Evolutionary conservation across 2,329 filamentous ascomycete genomes (phyloP).

Genomic region (Calonectria ilicicola): DNA sequence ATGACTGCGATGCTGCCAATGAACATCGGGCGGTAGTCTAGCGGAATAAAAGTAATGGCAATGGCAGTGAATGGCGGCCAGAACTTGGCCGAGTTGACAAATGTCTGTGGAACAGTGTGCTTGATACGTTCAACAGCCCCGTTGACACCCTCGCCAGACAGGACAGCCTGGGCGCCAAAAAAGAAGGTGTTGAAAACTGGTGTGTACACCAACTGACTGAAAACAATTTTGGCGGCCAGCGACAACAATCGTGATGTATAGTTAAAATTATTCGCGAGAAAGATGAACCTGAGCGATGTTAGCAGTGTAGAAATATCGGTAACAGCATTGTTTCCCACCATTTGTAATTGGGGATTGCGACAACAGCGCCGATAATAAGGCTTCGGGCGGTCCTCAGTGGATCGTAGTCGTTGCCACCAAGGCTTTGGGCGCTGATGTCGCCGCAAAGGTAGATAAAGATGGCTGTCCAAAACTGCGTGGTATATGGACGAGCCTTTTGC

Average conservation of each 20-base stretch:
- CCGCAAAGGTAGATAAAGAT: constrained; percentile 83
- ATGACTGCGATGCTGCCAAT: constrained; percentile 83
- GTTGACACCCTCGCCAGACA: constrained; percentile 73
- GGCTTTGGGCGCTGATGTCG: constrained; percentile 81
- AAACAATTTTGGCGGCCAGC: constrained; percentile 79
- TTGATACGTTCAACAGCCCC: constrained; percentile 79
- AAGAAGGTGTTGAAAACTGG: constrained; percentile 88
- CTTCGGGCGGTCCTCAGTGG: constrained; percentile 76
- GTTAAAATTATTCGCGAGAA: constrained; percentile 85
- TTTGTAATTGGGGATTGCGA: constrained; percentile 82
- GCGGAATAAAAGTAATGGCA: constrained; percentile 84
- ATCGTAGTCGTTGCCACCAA: constrained; percentile 74
- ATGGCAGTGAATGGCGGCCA: constrained; percentile 92
- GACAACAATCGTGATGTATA: constrained; percentile 79
- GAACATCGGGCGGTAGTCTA: constrained; percentile 85
- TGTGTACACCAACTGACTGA: constrained; percentile 86
- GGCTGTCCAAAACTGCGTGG: constrained; percentile 82
- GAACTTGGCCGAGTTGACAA: constrained; percentile 84
- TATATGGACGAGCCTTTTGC: constrained; percentile 78
- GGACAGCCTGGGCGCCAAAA: constrained; percentile 81
- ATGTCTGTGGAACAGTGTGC: constrained; percentile 80
- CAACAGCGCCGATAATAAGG: constrained; percentile 78
- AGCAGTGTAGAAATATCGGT: background rate
- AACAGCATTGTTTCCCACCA: constrained; percentile 68
- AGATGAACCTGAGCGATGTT: constrained; percentile 74